phyloP scores from a whole-genome alignment of 2,329 filamentous ascomycete species.

The Macrophomina phaseolina region DNA sequence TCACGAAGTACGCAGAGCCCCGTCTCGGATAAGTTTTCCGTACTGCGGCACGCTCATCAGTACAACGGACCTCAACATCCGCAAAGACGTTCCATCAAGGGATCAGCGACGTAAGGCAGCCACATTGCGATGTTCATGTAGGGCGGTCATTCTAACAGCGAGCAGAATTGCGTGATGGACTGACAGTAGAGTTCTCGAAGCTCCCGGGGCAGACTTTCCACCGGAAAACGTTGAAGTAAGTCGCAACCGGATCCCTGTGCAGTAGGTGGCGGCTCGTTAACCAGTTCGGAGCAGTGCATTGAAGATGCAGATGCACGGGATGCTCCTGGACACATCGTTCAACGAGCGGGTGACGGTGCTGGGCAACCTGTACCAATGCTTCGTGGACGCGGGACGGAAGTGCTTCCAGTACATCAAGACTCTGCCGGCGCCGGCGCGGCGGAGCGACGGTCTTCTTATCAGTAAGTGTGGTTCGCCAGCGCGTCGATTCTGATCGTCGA shows the following conservation, averaged over 20 bases:
- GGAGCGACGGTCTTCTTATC: slow-evolving; percentile 65
- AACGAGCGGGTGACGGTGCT: slow-evolving; percentile 74
- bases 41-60: slow-evolving; percentile 87
- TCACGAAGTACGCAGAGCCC: slow-evolving; percentile 29
- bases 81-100: slow-evolving; percentile 67
- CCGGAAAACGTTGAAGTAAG: slow-evolving; percentile 74
- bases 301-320: slow-evolving; percentile 82
- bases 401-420: slow-evolving; percentile 66
- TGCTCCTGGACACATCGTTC: slow-evolving; percentile 81
- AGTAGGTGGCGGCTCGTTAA: slow-evolving; percentile 29
- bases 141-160: not conserved
- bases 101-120: slow-evolving; percentile 54
- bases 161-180: slow-evolving; percentile 66
- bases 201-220: slow-evolving; percentile 78
- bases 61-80: slow-evolving; percentile 74
- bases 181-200: slow-evolving; percentile 79
- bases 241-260: slow-evolving; percentile 8
- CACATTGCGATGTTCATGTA: not conserved
- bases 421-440: slow-evolving; percentile 63
- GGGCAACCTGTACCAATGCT: slow-evolving; percentile 75
- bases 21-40: slow-evolving; percentile 65
- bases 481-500: slow-evolving; percentile 33
- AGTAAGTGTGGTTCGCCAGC: slow-evolving; percentile 47
- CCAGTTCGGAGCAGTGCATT: slow-evolving; percentile 59
- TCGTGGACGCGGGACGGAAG: slow-evolving; percentile 79